These are phyloP conservation scores for Pythium monospermum DNA, from an alignment of 352 stramenopile species.

Conservation along the genomic window DNA sequence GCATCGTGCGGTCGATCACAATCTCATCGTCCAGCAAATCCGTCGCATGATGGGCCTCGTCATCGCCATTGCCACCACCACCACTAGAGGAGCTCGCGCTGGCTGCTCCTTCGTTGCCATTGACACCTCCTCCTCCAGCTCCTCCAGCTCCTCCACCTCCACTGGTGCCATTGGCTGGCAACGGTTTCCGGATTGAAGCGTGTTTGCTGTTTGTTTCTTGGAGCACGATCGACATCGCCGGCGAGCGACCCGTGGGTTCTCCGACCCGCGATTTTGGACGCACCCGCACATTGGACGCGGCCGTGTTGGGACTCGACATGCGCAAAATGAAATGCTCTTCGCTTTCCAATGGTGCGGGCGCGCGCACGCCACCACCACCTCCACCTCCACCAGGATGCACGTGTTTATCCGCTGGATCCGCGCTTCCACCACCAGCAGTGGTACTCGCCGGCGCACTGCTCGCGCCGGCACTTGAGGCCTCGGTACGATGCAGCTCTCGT, in stretches of 20 bases:
- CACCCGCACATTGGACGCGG: conserved; percentile 68
- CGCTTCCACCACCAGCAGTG: conserved; percentile 16
- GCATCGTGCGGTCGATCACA: conserved; percentile 71
- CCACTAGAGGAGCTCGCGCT: too few species aligned
- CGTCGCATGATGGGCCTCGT: conserved; percentile 11
- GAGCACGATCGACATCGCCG: conserved; percentile 15
- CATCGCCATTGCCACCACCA: conserved; percentile 25
- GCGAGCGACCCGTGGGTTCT: conserved; percentile 18
- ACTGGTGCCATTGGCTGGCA: conserved; percentile 23
- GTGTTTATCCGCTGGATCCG: conserved; percentile 29
- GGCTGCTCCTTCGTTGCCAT: too few species aligned
- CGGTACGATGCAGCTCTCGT: conserved; percentile 69
- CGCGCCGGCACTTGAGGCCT: conserved; percentile 35
- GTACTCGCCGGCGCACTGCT: conserved; percentile 1
- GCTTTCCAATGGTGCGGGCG: conserved; percentile 60
- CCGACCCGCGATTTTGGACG: conserved; percentile 52
- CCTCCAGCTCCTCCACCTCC: conserved; percentile 20
- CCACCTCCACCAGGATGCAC: conserved; percentile 8
- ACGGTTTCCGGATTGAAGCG: conserved; percentile 6
- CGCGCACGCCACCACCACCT: conserved; percentile 23
- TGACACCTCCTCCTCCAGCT: conserved; percentile 7
- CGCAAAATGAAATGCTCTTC: conserved; percentile 82
- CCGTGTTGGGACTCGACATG: conserved; percentile 69
- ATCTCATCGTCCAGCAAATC: conserved; percentile 37
- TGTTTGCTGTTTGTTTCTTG: conserved; percentile 25